Base-by-base conservation (phyloP, 331 rosid genomes). In the Ulmus americana region DNA sequence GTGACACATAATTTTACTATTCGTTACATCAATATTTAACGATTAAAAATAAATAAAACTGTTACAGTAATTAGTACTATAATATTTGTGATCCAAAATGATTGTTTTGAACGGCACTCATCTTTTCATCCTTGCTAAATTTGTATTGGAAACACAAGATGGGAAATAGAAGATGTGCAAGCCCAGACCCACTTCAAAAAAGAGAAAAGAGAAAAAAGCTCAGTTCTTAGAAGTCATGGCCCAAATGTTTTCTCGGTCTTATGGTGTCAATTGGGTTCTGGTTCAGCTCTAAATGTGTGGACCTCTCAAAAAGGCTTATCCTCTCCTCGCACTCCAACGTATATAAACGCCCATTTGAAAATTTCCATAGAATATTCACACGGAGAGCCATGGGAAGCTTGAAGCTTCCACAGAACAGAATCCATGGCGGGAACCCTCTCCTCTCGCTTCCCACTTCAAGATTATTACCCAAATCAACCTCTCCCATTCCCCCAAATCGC, bases 361-460 rank as follows among this genome's bases (percentile, higher is more conserved):
- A 28, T 28, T 12, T 41, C 67, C 28, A n/a, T 20, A n/a, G 40
- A 18, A 39, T 35, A 14, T 7, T 8, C 10, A 0, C 54, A 58
- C 65, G 8, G 15, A 44, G 47, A 28, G 63, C 83, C 77, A 81
- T 81, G 90, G 84, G 76, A 46, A 60, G 45, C 79, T 22, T 68
- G 65, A 74, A 77, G 74, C 75, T 76, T 68, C 82, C 72, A 13
- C 64, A 45, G 1, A 28, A 6, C 58, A 2, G 59, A 10, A 44
- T 15, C 70, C 69, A 68, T 69, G 72, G 69, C 63, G 43, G 70
- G 48, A 81, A 62, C 18, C 40, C 73, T 69, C 66, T 74, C 28
- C 11, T 75, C 20, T 53, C 76, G 22, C 54, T 79, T 42, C 80
- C 61, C 11, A 62, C 49, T 68, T 78, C 73, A 12, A 48, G 20